Evolutionary conservation across 2,329 filamentous ascomycete species (phyloP).

Genomic region (Domatiomyces catenatus): DNA sequence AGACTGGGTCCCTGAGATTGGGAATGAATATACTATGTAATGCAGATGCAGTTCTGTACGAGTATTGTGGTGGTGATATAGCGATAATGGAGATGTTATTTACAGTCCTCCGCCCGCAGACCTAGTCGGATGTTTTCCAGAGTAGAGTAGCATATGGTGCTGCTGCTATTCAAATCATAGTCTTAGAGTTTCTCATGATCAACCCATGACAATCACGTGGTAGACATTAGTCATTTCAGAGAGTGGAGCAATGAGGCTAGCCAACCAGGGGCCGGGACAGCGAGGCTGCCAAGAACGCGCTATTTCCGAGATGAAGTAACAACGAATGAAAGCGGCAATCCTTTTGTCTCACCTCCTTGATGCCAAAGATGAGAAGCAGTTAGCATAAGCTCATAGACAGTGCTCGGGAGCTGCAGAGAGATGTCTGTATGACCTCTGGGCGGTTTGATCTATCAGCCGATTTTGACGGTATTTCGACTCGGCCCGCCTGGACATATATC

Average conservation of each 20-base stretch:
- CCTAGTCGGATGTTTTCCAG: too few relatives aligned
- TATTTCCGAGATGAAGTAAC: not conserved
- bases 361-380: not conserved
- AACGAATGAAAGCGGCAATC: not conserved
- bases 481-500: not conserved
- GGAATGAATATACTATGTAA: slow-evolving; percentile 32
- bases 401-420: not conserved
- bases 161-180: too few relatives aligned
- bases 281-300: not conserved
- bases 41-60: not conserved
- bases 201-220: too few relatives aligned
- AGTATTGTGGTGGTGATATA: not conserved
- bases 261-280: not conserved
- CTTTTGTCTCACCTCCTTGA: not conserved
- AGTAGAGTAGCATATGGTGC: too few relatives aligned
- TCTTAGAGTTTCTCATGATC: too few relatives aligned
- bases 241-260: not conserved
- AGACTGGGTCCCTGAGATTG: slow-evolving; percentile 48
- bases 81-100: not conserved
- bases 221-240: too few relatives aligned
- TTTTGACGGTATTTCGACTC: not conserved
- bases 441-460: not conserved
- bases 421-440: not conserved
- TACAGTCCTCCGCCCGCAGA: too few relatives aligned
- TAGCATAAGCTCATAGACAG: not conserved